Conservation (phyloP, 352 stramenopile genomes). For the Phytophthora brassicae region DNA sequence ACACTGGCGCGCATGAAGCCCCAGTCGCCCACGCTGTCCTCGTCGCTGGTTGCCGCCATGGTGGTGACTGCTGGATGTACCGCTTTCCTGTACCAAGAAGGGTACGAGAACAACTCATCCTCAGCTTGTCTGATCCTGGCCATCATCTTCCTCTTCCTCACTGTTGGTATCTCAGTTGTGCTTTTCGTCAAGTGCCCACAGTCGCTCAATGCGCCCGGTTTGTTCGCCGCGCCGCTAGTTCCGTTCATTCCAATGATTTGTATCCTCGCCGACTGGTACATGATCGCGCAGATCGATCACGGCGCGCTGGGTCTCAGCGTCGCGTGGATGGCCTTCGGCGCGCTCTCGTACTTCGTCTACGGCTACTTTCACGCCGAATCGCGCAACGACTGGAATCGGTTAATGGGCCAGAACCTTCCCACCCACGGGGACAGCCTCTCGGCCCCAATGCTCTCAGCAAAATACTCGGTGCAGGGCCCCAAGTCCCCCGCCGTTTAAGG, state of each 20-base stretch:
- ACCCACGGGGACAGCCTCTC: constrained; percentile 32
- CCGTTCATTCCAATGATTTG: constrained; percentile 55
- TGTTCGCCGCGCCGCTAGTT: constrained; percentile 56
- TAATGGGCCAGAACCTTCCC: constrained; percentile 40
- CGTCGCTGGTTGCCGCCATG: constrained; percentile 36
- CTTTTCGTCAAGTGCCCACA: constrained; percentile 57
- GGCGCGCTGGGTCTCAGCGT: constrained; percentile 39
- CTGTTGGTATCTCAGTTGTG: constrained; percentile 32
- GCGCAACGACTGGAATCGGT: constrained; percentile 40
- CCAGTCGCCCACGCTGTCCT: constrained; percentile 44
- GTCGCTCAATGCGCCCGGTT: constrained; percentile 23
- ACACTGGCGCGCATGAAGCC: constrained; percentile 61
- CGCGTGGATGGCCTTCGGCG: constrained; percentile 47
- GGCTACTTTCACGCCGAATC: constrained; percentile 48
- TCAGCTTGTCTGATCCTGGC: constrained; percentile 41
- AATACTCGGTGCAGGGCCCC: constrained; percentile 27
- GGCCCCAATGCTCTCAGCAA: constrained; percentile 39
- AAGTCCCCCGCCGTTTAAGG: constrained; percentile 30
- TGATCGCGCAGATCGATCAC: constrained; percentile 55
- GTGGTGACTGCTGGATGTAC: constrained; percentile 39
- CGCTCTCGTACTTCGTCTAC: constrained; percentile 66
- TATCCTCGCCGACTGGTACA: constrained; percentile 67
- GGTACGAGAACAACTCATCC: constrained; percentile 46
- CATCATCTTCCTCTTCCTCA: constrained; percentile 46
- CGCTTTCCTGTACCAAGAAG: constrained; percentile 61